Base-by-base conservation (phyloP, 2,329 filamentous ascomycete genomes). In the Cladorrhinum sp. region DNA sequence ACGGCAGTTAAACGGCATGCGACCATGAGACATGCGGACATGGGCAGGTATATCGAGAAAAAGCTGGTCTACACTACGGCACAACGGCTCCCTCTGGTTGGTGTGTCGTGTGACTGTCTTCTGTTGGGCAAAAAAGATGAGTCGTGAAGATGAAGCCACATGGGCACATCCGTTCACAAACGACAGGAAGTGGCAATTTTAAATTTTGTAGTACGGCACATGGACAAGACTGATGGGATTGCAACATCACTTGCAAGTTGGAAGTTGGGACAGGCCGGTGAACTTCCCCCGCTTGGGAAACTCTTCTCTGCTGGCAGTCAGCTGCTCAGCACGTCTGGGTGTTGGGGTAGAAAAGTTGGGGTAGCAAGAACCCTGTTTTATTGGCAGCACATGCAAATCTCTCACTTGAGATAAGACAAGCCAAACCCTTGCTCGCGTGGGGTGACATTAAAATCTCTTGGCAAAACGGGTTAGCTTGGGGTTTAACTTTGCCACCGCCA, bases 221-320 rank as follows among this genome's bases (percentile, higher is more conserved):
- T n/a, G n/a, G n/a, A n/a, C n/a, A n/a, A n/a, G n/a, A n/a, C n/a
- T n/a, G n/a, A n/a, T n/a, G n/a, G n/a, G n/a, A n/a, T n/a, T n/a
- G n/a, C n/a, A n/a, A n/a, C n/a, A n/a, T n/a, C n/a, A n/a, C n/a
- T n/a, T n/a, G n/a, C n/a, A n/a, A n/a, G n/a, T n/a, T 46, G 42
- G 18, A 4, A 21, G 4, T 46, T 4, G 5, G 42, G 14, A 46
- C 10, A 4, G 10, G 5, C 2, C 42, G 42, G 42, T 46, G 18
- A 46, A 57, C 23, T 36, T 30, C 26, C 39, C 54, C 36, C 54
- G 49, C 54, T 57, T 49, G 54, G 54, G 53, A 18, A 46, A 49
- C 24, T 49, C 26, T n/a, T 57, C 21, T 42, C 54, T 36, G 54
- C 54, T 23, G 39, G 21, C 26, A 9, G 26, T 9, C 26, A 28